Conservation (phyloP, 1,284 basidiomycete genomes). For the Apiotrichum siamense region DNA sequence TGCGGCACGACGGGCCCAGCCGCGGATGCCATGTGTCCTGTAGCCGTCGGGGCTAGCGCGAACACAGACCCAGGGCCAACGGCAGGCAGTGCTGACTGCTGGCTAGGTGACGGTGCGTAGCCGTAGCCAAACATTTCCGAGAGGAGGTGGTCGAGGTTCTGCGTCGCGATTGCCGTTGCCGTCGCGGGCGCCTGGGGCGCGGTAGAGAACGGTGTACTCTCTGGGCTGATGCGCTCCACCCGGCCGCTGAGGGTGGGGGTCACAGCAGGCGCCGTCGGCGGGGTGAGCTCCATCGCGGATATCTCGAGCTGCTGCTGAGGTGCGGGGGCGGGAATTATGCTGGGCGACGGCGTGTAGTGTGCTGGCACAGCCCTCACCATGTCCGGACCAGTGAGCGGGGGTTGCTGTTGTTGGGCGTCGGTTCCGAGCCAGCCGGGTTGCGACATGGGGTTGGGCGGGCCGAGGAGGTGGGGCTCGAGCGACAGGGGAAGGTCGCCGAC, state of each 20-base stretch:
- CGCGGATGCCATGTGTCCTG: too few species aligned
- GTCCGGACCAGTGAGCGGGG: background rate
- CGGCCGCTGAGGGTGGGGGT: background rate
- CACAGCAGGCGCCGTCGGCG: background rate
- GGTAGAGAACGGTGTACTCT: background rate
- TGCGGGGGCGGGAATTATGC: background rate
- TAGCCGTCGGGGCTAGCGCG: too few species aligned
- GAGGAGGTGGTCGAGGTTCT: constrained; percentile 6
- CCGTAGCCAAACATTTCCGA: constrained; percentile 14
- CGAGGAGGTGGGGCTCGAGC: background rate
- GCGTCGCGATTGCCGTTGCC: background rate
- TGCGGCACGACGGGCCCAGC: too few species aligned
- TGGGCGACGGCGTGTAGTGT: too few species aligned
- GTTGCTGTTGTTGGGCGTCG: background rate
- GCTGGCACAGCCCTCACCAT: background rate
- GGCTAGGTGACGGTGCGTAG: background rate
- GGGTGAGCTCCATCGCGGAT: background rate
- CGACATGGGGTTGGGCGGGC: background rate
- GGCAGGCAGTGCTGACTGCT: background rate
- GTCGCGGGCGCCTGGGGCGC: background rate
- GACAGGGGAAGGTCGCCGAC: background rate
- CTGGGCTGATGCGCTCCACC: background rate
- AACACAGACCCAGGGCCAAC: background rate
- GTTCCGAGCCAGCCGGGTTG: background rate
- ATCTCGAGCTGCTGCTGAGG: background rate